These are phyloP conservation scores for Teratosphaeriaceae sp. DNA, from an alignment of 2,329 filamentous ascomycete species.

Conservation along the genomic window DNA sequence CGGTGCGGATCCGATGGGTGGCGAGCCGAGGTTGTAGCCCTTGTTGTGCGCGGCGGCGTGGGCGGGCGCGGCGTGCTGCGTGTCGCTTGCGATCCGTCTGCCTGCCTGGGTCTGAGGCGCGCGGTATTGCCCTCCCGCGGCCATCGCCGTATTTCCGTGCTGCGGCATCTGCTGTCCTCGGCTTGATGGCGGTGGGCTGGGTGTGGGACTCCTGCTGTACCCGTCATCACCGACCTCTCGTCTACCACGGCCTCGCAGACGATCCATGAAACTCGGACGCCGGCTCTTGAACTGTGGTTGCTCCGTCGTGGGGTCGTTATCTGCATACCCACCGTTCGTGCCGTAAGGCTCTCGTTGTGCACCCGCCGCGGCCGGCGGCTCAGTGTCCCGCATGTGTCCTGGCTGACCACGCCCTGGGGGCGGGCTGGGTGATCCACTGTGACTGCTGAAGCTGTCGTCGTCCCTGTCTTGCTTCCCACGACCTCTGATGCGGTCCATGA, in stretches of 20 bases:
- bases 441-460: constrained; percentile 13
- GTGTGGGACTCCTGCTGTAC: constrained; percentile 6
- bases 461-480: constrained; percentile 5
- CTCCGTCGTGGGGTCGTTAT: background rate
- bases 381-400: background rate
- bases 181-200: constrained; percentile 5
- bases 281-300: constrained; percentile 7
- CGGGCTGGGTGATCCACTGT: constrained; percentile 3
- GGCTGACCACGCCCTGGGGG: background rate
- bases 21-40: constrained; percentile 18
- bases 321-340: background rate
- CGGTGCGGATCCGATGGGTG: constrained; percentile 17
- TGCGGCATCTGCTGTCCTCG: background rate
- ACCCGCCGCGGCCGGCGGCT: background rate
- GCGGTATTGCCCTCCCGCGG: background rate
- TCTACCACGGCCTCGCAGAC: background rate
- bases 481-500: constrained; percentile 16
- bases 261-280: constrained; percentile 4
- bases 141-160: background rate
- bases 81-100: background rate
- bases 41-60: constrained; percentile 6
- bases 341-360: background rate
- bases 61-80: background rate
- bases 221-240: constrained; percentile 5
- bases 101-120: background rate